Evolutionary conservation across 2,329 filamentous ascomycete genomes (phyloP).

Genomic region (Aureobasidium namibiae): DNA sequence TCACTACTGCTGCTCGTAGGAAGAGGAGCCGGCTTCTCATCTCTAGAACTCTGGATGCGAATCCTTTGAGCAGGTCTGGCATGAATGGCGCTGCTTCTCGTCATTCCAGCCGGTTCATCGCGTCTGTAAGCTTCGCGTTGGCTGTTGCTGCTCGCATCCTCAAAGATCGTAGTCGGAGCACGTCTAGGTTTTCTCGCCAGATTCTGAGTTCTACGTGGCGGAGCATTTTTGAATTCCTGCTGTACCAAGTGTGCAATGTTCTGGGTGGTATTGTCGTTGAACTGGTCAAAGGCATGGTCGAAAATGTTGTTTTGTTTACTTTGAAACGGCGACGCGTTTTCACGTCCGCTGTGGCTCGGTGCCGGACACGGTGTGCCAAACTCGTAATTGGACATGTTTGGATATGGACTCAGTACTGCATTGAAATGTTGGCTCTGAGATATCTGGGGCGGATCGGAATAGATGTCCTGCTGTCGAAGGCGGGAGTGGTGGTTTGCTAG

Average conservation of each 20-base stretch:
- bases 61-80: constrained; percentile 12
- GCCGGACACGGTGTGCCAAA: constrained; percentile 7
- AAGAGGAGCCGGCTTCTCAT: neutral
- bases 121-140: neutral
- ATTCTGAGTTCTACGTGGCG: constrained; percentile 20
- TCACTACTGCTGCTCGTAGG: neutral
- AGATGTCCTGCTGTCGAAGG: neutral
- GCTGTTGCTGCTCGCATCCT: constrained; percentile 20
- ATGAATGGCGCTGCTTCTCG: constrained; percentile 14
- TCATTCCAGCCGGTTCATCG: neutral
- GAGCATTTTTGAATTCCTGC: constrained; percentile 21
- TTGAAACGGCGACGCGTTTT: constrained; percentile 6
- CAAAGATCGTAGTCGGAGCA: constrained; percentile 24
- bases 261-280: constrained; percentile 15
- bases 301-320: constrained; percentile 10
- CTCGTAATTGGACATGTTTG: constrained; percentile 4
- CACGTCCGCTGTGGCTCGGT: neutral
- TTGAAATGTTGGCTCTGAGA: neutral
- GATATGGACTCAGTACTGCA: constrained; percentile 1
- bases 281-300: constrained; percentile 3
- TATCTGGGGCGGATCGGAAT: neutral
- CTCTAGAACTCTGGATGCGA: neutral
- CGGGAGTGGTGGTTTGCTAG: neutral
- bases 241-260: constrained; percentile 18
- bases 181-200: constrained; percentile 19